A percentile compares a stretch with the other conserved stretches of the same genome.
Conservation (phyloP, 345 rosid genomes). For the Excoecaria agallocha region DNA sequence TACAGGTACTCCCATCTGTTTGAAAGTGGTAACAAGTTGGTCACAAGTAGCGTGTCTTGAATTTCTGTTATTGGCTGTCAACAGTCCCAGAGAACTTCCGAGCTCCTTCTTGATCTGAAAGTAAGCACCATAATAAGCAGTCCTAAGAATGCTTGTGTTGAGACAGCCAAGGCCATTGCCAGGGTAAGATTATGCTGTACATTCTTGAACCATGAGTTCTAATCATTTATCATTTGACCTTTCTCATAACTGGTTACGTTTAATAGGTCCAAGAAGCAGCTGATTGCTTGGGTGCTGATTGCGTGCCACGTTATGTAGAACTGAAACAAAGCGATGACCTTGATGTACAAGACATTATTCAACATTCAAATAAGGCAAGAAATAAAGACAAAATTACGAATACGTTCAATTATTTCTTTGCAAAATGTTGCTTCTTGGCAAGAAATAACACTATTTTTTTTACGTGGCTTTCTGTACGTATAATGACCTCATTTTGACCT, state of each 20-base stretch:
- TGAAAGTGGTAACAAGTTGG: background rate
- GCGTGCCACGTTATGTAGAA: conserved; percentile 69
- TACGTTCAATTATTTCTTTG: no score
- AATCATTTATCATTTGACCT: background rate
- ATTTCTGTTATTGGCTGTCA: conserved; percentile 22
- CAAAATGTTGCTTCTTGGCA: no score
- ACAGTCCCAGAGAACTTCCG: conserved; percentile 93
- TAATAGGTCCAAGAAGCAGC: conserved; percentile 93
- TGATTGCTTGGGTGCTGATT: conserved; percentile 80
- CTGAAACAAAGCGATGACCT: conserved; percentile 56
- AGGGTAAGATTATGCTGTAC: conserved; percentile 40
- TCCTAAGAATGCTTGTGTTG: conserved; percentile 49
- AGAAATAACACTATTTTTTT: no score
- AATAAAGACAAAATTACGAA: conserved; percentile 5
- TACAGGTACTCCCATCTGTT: conserved; percentile 53
- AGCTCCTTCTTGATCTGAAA: conserved; percentile 81
- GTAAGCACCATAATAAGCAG: conserved; percentile 61
- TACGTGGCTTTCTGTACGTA: no score
- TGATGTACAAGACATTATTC: conserved; percentile 41
- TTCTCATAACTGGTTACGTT: background rate
- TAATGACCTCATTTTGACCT: no score
- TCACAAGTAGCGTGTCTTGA: conserved; percentile 15
- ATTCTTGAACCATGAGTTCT: background rate
- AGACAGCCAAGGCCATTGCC: conserved; percentile 60
- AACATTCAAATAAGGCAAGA: conserved; percentile 54